A percentile compares a stretch with the other conserved stretches of the same genome.
These are phyloP conservation scores for Domatiomyces globalis DNA, from an alignment of 2,329 filamentous ascomycete genomes.

Conservation along the genomic window DNA sequence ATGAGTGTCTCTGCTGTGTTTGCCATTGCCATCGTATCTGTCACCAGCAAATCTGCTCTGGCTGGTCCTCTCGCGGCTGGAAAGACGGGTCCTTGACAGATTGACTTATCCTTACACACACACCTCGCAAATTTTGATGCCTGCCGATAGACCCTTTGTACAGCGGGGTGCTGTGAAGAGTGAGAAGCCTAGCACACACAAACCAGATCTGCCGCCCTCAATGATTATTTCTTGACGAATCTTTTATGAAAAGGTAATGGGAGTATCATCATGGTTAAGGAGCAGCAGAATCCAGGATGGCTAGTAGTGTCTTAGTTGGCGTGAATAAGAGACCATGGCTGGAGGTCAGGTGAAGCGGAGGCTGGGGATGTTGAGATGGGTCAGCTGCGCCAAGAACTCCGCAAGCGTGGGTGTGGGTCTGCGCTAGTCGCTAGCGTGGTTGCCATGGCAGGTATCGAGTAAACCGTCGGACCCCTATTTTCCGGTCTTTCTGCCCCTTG, in stretches of 20 bases:
- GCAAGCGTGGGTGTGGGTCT: background rate
- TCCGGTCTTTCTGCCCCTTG: background rate
- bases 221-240: background rate
- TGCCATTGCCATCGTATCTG: constrained; percentile 4
- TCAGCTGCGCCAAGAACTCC: background rate
- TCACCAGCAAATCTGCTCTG: background rate
- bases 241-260: background rate
- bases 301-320: background rate
- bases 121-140: background rate
- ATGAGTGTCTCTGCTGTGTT: constrained; percentile 1
- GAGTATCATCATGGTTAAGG: background rate
- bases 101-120: no score
- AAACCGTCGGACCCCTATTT: background rate
- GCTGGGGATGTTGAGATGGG: background rate
- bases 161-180: no score
- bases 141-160: background rate
- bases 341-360: background rate
- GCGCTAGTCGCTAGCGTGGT: background rate
- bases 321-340: background rate
- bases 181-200: background rate
- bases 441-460: background rate
- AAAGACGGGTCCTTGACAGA: no score
- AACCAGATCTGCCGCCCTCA: background rate
- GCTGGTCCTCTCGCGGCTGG: no score
- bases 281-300: background rate